Evolutionary conservation across 2,329 filamentous ascomycete genomes (phyloP).

Genomic region (Leptographium wingfieldii): DNA sequence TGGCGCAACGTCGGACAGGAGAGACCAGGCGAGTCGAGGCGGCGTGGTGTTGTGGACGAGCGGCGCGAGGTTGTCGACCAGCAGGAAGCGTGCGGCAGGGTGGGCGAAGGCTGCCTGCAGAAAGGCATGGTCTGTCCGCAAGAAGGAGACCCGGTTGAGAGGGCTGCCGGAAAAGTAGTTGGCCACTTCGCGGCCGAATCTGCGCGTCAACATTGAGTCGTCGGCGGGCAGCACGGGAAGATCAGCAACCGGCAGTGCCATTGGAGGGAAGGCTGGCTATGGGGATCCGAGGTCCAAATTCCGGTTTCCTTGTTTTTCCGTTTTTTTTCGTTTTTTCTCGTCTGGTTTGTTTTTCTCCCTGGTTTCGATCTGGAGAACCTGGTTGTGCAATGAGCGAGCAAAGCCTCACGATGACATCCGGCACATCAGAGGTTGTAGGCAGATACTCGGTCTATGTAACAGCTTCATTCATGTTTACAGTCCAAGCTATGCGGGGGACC

Average conservation of each 20-base stretch:
- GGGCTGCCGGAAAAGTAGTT: slow-evolving; percentile 77
- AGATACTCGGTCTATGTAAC: not conserved
- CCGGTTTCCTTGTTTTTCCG: not conserved
- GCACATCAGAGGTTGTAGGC: not conserved
- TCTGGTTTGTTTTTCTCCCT: no score
- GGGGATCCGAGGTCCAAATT: no score
- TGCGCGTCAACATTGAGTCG: slow-evolving; percentile 58
- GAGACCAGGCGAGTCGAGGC: slow-evolving; percentile 50
- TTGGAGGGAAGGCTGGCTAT: not conserved
- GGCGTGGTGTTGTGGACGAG: slow-evolving; percentile 37
- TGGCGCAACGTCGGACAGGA: slow-evolving; percentile 53
- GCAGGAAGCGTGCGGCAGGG: slow-evolving; percentile 57
- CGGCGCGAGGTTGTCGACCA: slow-evolving; percentile 68
- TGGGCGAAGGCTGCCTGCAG: slow-evolving; percentile 54
- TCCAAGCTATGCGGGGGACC: not conserved
- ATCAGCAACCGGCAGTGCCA: slow-evolving; percentile 8
- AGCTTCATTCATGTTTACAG: no score
- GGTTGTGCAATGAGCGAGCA: not conserved
- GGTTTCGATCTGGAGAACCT: no score
- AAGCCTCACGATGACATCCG: not conserved
- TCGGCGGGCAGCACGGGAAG: slow-evolving; percentile 34
- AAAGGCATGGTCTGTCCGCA: slow-evolving; percentile 59
- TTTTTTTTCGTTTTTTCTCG: not conserved
- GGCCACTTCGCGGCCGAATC: slow-evolving; percentile 66
- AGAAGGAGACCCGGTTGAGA: slow-evolving; percentile 68